Evolutionary conservation across 306 rosid genomes (phyloP), one percentile per base, ranked within the genome.

Genomic region (Pterocarpus macrocarpus): DNA sequence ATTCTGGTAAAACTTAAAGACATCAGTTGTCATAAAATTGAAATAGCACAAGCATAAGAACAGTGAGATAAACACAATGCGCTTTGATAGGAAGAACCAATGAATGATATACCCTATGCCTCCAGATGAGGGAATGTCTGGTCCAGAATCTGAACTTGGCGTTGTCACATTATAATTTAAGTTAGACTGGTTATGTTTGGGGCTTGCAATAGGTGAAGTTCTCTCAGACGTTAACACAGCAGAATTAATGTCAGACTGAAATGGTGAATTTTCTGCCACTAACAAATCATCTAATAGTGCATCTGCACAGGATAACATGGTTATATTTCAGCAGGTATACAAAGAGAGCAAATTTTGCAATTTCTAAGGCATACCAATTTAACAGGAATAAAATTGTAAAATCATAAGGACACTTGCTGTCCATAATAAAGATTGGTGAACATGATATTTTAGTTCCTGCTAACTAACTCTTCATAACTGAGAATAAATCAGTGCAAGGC

Each of bases 261-360:
- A 82, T 39, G 91, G 87, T 0, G 97, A 86, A 86, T 96, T 92
- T 83, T 96, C 99, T 32, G 99, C 99, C 76, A 94, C 94, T 83
- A 92, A 81, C 77, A 94, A 92, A 90, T 96, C 98, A 83, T 70
- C 99, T 61, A 96, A 85, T 71, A 94, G 91, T 8, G 78, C 69
- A 78, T 92, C 99, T 96, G 97, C 85, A 86, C 71, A 81, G 39
- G 73, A 76, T 73, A 79, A 71, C 71, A 76, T 70, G 77, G 78
- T 41, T 82, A 56, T 67, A 76, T 84, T 16, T 74, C 57, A 81
- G 52, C 39, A 64, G 74, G 76, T 44, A 63, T 35, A 72, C 78
- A 53, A 16, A 53, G 58, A 55, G 15, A 56, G 50, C 50, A 67
- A 33, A 72, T 43, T 50, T 83, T 44, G 67, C 72, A 67, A 77